A percentile compares a stretch with the other conserved stretches of the same genome.
Evolutionary conservation across 2,329 filamentous ascomycete species (phyloP).

Genomic region (Epichloe coenophiala): DNA sequence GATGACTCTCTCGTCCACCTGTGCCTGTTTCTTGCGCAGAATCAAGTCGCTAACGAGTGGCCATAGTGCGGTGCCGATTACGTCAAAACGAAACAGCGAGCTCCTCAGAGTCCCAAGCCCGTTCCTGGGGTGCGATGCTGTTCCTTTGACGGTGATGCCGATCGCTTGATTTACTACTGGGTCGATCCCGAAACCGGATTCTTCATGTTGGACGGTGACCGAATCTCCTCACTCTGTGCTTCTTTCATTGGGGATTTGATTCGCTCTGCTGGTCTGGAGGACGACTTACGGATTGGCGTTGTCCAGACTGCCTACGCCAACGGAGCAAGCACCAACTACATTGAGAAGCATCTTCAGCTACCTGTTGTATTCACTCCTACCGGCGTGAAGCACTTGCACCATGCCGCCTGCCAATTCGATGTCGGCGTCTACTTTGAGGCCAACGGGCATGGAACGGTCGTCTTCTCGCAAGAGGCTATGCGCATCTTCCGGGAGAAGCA

Average conservation of each 20-base stretch:
- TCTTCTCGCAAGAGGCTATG: constrained; percentile 78
- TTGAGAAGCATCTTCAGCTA: constrained; percentile 74
- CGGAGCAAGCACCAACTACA: constrained; percentile 83
- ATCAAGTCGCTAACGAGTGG: constrained; percentile 2
- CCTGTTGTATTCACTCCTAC: constrained; percentile 89
- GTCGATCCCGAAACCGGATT: constrained; percentile 70
- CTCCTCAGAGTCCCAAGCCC: constrained; percentile 71
- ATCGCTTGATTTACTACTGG: constrained; percentile 94
- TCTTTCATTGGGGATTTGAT: constrained; percentile 87
- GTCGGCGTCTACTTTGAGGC: constrained; percentile 98
- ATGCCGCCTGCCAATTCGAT: constrained; percentile 89
- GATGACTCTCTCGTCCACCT: too few relatives aligned
- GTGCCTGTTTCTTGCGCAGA: not conserved
- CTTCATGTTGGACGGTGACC: constrained; percentile 88
- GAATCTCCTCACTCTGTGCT: constrained; percentile 87
- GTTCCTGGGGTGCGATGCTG: constrained; percentile 66
- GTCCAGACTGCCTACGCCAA: constrained; percentile 98
- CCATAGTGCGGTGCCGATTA: constrained; percentile 80
- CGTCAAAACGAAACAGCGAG: constrained; percentile 92
- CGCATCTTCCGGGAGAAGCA: constrained; percentile 65
- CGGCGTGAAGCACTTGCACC: constrained; percentile 94
- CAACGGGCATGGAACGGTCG: constrained; percentile 91
- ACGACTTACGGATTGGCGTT: constrained; percentile 79
- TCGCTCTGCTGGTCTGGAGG: constrained; percentile 61
- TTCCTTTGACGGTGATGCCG: constrained; percentile 89